Conservation (phyloP, 371 early-diverging fungal species). For the Mortierella sp. region DNA sequence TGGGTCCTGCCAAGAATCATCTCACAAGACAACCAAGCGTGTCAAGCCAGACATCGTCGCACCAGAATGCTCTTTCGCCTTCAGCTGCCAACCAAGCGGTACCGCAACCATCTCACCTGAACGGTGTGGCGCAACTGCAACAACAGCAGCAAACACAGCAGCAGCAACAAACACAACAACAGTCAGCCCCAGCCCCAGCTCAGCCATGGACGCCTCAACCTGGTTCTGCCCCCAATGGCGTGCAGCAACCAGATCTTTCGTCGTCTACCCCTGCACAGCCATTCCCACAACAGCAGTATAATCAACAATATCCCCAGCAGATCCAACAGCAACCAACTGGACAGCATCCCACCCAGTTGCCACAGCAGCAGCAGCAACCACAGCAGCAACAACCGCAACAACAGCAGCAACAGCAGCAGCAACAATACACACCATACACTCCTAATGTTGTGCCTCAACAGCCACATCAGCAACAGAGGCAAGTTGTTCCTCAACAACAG, state of each 20-base stretch:
- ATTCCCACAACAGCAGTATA: conserved; percentile 3
- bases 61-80: conserved; percentile 15
- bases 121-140: conserved; percentile 15
- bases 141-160: conserved; percentile 24
- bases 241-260: conserved; percentile 8
- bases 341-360: conserved; percentile 10
- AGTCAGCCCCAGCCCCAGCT: not conserved
- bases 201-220: conserved; percentile 18
- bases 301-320: conserved; percentile 2
- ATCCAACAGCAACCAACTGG: conserved; percentile 12
- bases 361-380: conserved; percentile 19
- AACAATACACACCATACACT: too few species aligned
- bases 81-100: conserved; percentile 4
- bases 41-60: conserved; percentile 37
- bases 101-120: conserved; percentile 17
- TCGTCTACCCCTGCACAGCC: conserved; percentile 8
- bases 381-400: conserved; percentile 10
- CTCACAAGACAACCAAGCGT: conserved; percentile 27
- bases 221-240: not conserved
- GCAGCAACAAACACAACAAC: conserved; percentile 26
- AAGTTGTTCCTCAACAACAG: conserved; percentile 1
- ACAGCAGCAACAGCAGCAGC: conserved; percentile 9
- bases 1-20: conserved; percentile 21
- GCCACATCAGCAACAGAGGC: not conserved
- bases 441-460: too few species aligned